Conservation (phyloP, 805 yeast genomes). For the Cyberlindnera sargentensis region DNA sequence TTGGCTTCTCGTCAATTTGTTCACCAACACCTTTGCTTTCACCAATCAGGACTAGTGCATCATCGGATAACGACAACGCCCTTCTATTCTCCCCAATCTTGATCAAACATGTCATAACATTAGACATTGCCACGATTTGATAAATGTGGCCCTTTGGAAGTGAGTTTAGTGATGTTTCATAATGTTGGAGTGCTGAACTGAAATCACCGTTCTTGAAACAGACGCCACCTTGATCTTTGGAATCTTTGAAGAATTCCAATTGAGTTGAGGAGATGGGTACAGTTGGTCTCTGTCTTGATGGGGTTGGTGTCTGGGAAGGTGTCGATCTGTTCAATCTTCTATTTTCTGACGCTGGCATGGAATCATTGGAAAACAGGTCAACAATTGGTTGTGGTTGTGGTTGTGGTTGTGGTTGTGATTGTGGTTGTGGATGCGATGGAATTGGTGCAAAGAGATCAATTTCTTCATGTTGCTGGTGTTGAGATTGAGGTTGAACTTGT, state of each 20-base stretch:
- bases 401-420: background rate
- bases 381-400: constrained; percentile 3
- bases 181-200: constrained; percentile 52
- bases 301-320: constrained; percentile 1
- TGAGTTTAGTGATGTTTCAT: constrained; percentile 45
- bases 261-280: constrained; percentile 17
- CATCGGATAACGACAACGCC: constrained; percentile 24
- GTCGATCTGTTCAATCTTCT: constrained; percentile 11
- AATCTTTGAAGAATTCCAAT: constrained; percentile 34
- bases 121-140: constrained; percentile 64
- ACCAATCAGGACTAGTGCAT: constrained; percentile 28
- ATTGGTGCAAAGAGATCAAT: constrained; percentile 16
- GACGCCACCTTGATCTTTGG: constrained; percentile 49
- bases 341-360: constrained; percentile 22
- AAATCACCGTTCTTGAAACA: constrained; percentile 82
- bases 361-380: constrained; percentile 11
- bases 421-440: constrained; percentile 3
- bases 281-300: constrained; percentile 8
- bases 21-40: constrained; percentile 32
- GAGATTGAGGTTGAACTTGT: constrained; percentile 3
- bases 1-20: constrained; percentile 43
- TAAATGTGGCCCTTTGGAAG: constrained; percentile 62
- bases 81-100: constrained; percentile 62
- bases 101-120: constrained; percentile 58
- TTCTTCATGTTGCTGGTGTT: constrained; percentile 1